A percentile compares a stretch with the other conserved stretches of the same genome.
Conservation (phyloP, 225 moss, liverwort and hornwort species). For the Thuidium tamariscinum region DNA sequence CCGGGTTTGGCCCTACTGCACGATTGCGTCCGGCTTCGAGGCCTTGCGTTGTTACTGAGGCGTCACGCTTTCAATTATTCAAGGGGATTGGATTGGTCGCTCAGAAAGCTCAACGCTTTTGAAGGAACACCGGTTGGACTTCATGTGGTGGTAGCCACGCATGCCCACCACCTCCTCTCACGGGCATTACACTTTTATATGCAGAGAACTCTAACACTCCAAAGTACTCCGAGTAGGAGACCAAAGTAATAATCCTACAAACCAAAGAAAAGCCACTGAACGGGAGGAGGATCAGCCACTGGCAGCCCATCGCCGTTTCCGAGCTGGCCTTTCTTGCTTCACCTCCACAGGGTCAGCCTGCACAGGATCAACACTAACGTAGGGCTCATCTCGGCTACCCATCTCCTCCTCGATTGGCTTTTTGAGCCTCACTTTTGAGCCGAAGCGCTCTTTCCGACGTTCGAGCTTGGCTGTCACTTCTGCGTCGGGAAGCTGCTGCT, state of each 20-base stretch:
- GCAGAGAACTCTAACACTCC: neutral
- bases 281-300: slow-evolving; percentile 39
- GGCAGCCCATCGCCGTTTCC: slow-evolving; percentile 90
- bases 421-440: slow-evolving; percentile 44
- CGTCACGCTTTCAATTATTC: slow-evolving; percentile 8
- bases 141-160: neutral
- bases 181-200: slow-evolving; percentile 9
- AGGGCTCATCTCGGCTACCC: slow-evolving; percentile 43
- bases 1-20: neutral
- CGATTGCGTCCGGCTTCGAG: slow-evolving; percentile 1
- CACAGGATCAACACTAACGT: slow-evolving; percentile 6
- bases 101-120: slow-evolving; percentile 8
- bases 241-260: slow-evolving; percentile 3
- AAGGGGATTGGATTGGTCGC: slow-evolving; percentile 1
- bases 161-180: neutral
- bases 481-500: slow-evolving; percentile 22
- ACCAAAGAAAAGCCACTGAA: neutral
- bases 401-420: slow-evolving; percentile 49
- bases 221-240: slow-evolving; percentile 7
- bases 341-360: slow-evolving; percentile 70
- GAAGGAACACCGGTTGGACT: slow-evolving; percentile 1
- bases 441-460: slow-evolving; percentile 85
- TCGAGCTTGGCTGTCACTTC: slow-evolving; percentile 53
- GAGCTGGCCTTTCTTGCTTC: slow-evolving; percentile 89
- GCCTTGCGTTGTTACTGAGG: neutral